phyloP scores from a whole-genome alignment of 345 rosid species.

The Excoecaria agallocha region DNA sequence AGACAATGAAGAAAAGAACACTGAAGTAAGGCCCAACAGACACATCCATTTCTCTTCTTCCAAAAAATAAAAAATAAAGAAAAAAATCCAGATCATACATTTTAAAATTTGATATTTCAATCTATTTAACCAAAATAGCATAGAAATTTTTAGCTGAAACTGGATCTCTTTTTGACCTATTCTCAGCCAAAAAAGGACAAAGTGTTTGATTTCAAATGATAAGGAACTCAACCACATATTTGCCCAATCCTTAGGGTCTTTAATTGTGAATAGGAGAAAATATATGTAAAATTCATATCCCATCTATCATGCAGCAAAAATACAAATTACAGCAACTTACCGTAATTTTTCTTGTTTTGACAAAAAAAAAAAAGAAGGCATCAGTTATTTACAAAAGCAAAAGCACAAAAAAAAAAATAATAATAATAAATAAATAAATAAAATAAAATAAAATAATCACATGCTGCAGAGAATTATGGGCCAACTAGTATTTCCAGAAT shows the following conservation, averaged over 20 bases:
- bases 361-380: background rate
- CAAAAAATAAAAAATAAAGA: background rate
- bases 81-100: too few species aligned
- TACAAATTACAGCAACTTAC: background rate
- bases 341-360: background rate
- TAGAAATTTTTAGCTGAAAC: background rate
- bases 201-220: background rate
- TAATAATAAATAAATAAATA: too few species aligned
- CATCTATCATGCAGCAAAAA: background rate
- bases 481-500: background rate
- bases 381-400: too few species aligned
- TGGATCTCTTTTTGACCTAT: background rate
- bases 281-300: background rate
- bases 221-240: background rate
- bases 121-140: background rate
- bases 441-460: too few species aligned
- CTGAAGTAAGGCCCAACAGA: background rate
- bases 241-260: background rate
- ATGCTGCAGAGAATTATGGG: background rate
- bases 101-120: background rate
- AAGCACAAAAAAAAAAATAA: background rate
- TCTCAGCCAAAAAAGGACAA: background rate
- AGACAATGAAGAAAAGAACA: background rate
- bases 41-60: background rate
- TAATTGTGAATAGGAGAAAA: background rate